phyloP scores from a whole-genome alignment of 1,284 basidiomycete genomes.

The Ganoderma sinense region DNA sequence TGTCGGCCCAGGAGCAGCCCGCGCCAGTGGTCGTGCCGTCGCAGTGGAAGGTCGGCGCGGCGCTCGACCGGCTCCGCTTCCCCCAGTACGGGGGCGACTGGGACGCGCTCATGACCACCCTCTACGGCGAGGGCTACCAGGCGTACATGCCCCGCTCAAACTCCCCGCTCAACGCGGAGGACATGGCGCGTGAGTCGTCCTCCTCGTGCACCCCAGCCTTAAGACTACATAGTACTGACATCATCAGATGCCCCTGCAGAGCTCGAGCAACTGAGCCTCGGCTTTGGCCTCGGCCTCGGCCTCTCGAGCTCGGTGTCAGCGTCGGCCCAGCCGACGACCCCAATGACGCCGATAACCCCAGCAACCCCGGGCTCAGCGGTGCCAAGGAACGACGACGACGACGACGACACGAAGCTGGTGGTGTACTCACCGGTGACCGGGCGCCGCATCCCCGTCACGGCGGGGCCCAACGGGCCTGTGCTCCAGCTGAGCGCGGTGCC shows the following conservation, averaged over 20 bases:
- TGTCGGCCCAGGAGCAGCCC: no score
- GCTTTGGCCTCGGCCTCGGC: conserved; percentile 7
- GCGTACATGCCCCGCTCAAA: conserved; percentile 7
- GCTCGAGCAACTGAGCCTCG: conserved; percentile 9
- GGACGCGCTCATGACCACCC: conserved; percentile 8
- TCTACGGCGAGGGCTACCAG: conserved; percentile 7
- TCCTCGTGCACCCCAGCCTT: not conserved
- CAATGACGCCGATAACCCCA: not conserved
- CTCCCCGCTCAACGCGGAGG: conserved; percentile 20
- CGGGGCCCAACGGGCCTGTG: conserved; percentile 10
- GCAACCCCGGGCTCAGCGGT: not conserved
- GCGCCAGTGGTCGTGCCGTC: conserved; percentile 22
- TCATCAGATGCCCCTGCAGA: not conserved
- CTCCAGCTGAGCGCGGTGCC: conserved; percentile 3
- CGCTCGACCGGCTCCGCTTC: conserved; percentile 22
- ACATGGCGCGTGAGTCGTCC: conserved; percentile 15
- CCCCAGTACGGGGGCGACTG: conserved; percentile 16
- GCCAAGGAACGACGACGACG: not conserved
- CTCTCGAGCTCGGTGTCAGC: not conserved
- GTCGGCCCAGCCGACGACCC: not conserved
- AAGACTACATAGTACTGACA: not conserved
- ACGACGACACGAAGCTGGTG: not conserved
- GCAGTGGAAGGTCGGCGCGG: conserved; percentile 24
- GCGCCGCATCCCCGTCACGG: conserved; percentile 20
- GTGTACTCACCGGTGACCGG: conserved; percentile 32